Conservation (phyloP, 352 stramenopile genomes). For the Phytophthora sp. region DNA sequence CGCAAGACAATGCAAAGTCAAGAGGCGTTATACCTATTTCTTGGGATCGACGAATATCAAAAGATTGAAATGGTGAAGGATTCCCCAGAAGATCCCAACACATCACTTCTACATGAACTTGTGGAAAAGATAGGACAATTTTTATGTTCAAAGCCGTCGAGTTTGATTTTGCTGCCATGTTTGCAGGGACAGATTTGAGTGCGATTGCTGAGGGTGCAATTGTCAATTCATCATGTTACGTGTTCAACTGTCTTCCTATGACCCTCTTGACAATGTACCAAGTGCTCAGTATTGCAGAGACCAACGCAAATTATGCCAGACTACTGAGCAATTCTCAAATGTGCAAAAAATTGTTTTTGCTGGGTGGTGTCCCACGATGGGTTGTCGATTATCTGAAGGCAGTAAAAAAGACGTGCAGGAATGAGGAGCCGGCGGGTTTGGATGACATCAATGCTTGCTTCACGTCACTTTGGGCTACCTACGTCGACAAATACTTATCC, state of each 20-base stretch:
- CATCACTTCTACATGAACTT: constrained; percentile 10
- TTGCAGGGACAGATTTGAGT: constrained; percentile 13
- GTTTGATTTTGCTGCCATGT: constrained; percentile 20
- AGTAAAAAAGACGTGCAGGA: not conserved
- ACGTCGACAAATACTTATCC: not conserved
- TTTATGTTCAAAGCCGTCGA: not conserved
- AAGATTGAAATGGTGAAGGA: constrained; percentile 26
- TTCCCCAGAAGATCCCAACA: not conserved
- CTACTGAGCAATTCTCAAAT: not conserved
- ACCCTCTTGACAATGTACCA: constrained; percentile 28
- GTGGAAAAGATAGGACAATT: constrained; percentile 1
- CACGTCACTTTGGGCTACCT: not conserved
- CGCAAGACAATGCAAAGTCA: not conserved
- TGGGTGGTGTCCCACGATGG: constrained; percentile 19
- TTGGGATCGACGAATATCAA: constrained; percentile 43
- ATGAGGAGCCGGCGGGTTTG: not conserved
- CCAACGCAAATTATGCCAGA: not conserved
- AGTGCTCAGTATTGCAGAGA: constrained; percentile 32
- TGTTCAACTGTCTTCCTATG: constrained; percentile 28
- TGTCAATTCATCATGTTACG: constrained; percentile 31
- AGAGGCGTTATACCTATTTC: constrained; percentile 32
- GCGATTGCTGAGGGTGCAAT: constrained; percentile 19
- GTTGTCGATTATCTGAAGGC: constrained; percentile 4
- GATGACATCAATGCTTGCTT: constrained; percentile 4
- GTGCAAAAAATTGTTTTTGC: constrained; percentile 3